A percentile compares a stretch with the other conserved stretches of the same genome.
Evolutionary conservation across 2,329 filamentous ascomycete species (phyloP).

Genomic region (Piedraia hortae): DNA sequence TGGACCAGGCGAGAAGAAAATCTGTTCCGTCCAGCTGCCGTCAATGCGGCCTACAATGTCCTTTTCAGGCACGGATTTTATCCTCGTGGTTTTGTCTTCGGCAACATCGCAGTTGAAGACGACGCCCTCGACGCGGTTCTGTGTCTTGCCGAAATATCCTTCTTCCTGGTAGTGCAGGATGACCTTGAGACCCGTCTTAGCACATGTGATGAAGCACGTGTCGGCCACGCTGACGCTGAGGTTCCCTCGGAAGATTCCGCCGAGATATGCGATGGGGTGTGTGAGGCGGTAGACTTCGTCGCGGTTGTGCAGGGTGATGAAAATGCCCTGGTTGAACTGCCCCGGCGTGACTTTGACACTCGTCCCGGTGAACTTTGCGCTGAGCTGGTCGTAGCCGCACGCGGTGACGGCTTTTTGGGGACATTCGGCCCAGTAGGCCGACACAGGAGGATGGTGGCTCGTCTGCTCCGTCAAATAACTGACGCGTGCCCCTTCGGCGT

Average conservation of each 20-base stretch:
- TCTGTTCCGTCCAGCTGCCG: slow-evolving; percentile 57
- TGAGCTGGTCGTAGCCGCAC: slow-evolving; percentile 81
- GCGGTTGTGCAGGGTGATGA: slow-evolving; percentile 56
- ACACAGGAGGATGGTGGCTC: slow-evolving; percentile 89
- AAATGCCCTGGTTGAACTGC: slow-evolving; percentile 85
- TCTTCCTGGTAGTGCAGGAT: slow-evolving; percentile 87
- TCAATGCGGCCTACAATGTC: slow-evolving; percentile 60
- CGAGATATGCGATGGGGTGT: slow-evolving; percentile 78
- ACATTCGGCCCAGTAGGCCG: slow-evolving; percentile 81
- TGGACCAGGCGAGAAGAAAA: slow-evolving; percentile 29
- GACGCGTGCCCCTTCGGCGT: slow-evolving; percentile 60
- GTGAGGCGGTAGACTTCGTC: slow-evolving; percentile 87
- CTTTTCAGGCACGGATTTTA: slow-evolving; percentile 65
- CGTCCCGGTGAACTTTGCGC: slow-evolving; percentile 91
- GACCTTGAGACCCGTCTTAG: slow-evolving; percentile 70
- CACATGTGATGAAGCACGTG: slow-evolving; percentile 63
- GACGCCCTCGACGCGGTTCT: slow-evolving; percentile 75
- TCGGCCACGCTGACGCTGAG: slow-evolving; percentile 78
- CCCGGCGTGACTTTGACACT: slow-evolving; percentile 77
- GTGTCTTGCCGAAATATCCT: slow-evolving; percentile 73
- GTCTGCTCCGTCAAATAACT: slow-evolving; percentile 96
- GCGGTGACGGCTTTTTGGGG: slow-evolving; percentile 72
- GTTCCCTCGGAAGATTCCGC: slow-evolving; percentile 65
- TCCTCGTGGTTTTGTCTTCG: slow-evolving; percentile 50
- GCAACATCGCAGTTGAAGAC: slow-evolving; percentile 58